phyloP scores from a whole-genome alignment of 768 basidiomycete genomes.

The Boletus reticulatus region DNA sequence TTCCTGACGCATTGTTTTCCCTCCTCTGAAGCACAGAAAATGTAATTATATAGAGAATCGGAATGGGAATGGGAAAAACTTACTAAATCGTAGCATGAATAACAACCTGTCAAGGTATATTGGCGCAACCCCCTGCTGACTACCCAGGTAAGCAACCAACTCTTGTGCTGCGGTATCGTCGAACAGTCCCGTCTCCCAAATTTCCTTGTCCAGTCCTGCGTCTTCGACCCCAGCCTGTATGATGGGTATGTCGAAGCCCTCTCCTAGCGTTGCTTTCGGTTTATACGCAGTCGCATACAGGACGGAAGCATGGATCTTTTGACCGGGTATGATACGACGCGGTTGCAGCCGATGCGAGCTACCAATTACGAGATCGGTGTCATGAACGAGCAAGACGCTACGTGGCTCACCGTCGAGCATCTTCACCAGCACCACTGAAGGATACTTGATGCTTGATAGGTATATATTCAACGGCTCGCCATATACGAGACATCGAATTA shows the following conservation, averaged over 20 bases:
- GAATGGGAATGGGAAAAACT: neutral
- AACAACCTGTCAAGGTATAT: constrained; percentile 7
- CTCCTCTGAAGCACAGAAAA: constrained; percentile 8
- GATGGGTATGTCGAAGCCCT: constrained; percentile 24
- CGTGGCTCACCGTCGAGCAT: constrained; percentile 15
- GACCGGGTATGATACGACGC: constrained; percentile 28
- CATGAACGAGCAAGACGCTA: neutral
- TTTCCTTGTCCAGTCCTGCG: neutral
- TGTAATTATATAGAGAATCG: neutral
- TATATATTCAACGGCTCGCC: constrained; percentile 18
- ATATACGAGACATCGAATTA: constrained; percentile 17
- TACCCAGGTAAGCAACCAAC: constrained; percentile 9
- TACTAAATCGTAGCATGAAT: constrained; percentile 24
- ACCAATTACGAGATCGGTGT: neutral
- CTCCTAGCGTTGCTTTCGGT: constrained; percentile 18
- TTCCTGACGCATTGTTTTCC: constrained; percentile 20
- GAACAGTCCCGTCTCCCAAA: constrained; percentile 24
- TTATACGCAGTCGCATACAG: constrained; percentile 20
- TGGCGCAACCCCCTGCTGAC: constrained; percentile 7
- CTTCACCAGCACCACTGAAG: constrained; percentile 16
- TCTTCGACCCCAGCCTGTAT: neutral
- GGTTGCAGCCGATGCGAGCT: constrained; percentile 19
- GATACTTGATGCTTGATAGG: constrained; percentile 25
- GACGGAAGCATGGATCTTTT: constrained; percentile 26
- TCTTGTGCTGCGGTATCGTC: constrained; percentile 16